These are phyloP conservation scores for Suillus alpinus DNA, from an alignment of 768 basidiomycete species.

Conservation along the genomic window DNA sequence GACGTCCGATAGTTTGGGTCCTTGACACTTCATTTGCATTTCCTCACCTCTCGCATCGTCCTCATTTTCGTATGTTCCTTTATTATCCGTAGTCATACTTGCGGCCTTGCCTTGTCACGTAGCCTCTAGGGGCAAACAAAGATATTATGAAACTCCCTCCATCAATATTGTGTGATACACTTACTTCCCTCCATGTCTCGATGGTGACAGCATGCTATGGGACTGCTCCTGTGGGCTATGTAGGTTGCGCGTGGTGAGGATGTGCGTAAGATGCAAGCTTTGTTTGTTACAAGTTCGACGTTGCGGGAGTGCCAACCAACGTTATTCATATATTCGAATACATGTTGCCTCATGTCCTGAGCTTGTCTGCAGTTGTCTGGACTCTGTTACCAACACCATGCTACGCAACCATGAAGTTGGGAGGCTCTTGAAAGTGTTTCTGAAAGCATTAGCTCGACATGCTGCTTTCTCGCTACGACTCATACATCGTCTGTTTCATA, in stretches of 20 bases:
- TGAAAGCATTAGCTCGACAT: neutral
- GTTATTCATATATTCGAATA: neutral
- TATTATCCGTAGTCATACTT: constrained; percentile 36
- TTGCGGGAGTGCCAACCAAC: neutral
- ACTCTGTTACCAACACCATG: neutral
- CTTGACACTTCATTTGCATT: constrained; percentile 30
- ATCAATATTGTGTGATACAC: neutral
- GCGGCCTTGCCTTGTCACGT: constrained; percentile 21
- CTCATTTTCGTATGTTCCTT: constrained; percentile 25
- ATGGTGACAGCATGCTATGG: neutral
- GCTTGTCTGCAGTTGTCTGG: neutral
- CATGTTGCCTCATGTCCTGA: neutral
- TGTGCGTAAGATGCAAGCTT: neutral
- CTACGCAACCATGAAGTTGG: neutral
- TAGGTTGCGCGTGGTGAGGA: too few relatives aligned
- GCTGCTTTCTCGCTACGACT: neutral
- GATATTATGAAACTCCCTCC: constrained; percentile 25
- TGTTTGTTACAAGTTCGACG: neutral
- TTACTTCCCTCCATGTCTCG: neutral
- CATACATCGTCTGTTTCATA: neutral
- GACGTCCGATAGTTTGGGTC: constrained; percentile 15
- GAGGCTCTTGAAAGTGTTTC: neutral
- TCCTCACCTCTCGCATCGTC: constrained; percentile 32
- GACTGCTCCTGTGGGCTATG: neutral
- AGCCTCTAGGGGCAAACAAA: constrained; percentile 33